These are phyloP conservation scores for Geranium brycei DNA, from an alignment of 345 rosid species.

Conservation along the genomic window DNA sequence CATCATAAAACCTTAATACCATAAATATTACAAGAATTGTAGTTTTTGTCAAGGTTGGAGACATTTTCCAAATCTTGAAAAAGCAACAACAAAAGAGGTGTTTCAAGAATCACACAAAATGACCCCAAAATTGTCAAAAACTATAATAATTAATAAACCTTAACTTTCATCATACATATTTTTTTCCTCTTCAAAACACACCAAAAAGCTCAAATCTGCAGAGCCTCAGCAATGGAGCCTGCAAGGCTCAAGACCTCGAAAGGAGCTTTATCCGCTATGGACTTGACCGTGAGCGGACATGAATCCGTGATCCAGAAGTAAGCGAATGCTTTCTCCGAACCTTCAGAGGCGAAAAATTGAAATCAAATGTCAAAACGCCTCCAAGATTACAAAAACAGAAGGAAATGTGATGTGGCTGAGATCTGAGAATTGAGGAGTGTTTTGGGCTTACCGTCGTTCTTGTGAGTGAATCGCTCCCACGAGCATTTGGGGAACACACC, in stretches of 20 bases:
- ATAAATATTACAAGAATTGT: too few species aligned
- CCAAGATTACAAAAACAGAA: constrained; percentile 4
- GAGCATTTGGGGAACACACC: constrained; percentile 89
- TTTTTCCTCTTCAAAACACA: too few species aligned
- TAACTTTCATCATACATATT: too few species aligned
- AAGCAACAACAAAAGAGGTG: too few species aligned
- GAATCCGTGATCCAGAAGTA: constrained; percentile 97
- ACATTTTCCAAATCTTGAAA: too few species aligned
- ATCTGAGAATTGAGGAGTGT: not conserved
- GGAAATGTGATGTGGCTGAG: not conserved
- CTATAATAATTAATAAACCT: too few species aligned
- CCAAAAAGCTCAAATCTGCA: constrained; percentile 43
- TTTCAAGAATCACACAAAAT: too few species aligned
- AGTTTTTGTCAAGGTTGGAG: too few species aligned
- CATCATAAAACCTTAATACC: too few species aligned
- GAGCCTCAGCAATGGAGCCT: constrained; percentile 75
- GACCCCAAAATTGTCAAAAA: too few species aligned
- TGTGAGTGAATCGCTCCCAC: constrained; percentile 71
- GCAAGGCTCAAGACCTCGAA: constrained; percentile 89
- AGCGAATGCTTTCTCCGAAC: constrained; percentile 46
- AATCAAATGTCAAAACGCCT: not conserved
- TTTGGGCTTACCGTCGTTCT: constrained; percentile 37
- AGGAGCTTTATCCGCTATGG: constrained; percentile 62
- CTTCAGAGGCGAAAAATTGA: constrained; percentile 15
- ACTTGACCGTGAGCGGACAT: constrained; percentile 75